A percentile compares a stretch with the other conserved stretches of the same genome.
Conservation (phyloP, 164 flowering plant genomes). For the Litsea cubeba region DNA sequence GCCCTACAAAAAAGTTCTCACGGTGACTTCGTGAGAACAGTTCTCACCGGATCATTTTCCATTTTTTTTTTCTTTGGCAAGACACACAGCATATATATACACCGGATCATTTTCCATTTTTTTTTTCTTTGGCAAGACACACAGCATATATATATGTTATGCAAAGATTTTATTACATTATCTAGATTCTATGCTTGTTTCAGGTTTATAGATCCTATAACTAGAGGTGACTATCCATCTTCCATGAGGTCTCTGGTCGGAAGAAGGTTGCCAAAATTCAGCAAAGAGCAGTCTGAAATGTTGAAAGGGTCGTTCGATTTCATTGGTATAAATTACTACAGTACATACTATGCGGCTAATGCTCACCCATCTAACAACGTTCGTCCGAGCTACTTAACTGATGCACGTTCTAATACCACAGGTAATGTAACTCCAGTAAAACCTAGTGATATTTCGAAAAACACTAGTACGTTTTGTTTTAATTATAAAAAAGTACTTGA, state of each 20-base stretch:
- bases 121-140: too few species aligned
- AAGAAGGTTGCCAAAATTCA: slow-evolving; percentile 10
- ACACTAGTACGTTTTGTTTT: too few species aligned
- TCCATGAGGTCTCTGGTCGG: slow-evolving; percentile 2
- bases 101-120: too few species aligned
- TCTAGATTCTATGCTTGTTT: too few species aligned
- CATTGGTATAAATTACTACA: slow-evolving; percentile 7
- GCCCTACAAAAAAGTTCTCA: too few species aligned
- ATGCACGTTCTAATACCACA: neutral
- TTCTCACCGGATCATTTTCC: too few species aligned
- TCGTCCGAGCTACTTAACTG: neutral
- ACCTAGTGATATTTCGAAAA: neutral
- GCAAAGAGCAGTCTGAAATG: slow-evolving; percentile 1
- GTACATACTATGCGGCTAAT: neutral
- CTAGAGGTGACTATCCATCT: slow-evolving; percentile 8
- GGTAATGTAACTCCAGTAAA: neutral
- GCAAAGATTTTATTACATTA: neutral
- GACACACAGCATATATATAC: too few species aligned
- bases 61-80: too few species aligned
- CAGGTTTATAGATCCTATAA: slow-evolving; percentile 13
- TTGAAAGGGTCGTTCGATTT: slow-evolving; percentile 15
- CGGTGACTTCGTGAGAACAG: too few species aligned
- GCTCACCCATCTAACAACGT: neutral
- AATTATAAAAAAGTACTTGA: too few species aligned
- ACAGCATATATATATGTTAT: too few species aligned